Percentiles rank a stretch among this genome's conserved stretches.
phyloP scores from a whole-genome alignment of 2,329 filamentous ascomycete species.

The Aureobasidium vineae region DNA sequence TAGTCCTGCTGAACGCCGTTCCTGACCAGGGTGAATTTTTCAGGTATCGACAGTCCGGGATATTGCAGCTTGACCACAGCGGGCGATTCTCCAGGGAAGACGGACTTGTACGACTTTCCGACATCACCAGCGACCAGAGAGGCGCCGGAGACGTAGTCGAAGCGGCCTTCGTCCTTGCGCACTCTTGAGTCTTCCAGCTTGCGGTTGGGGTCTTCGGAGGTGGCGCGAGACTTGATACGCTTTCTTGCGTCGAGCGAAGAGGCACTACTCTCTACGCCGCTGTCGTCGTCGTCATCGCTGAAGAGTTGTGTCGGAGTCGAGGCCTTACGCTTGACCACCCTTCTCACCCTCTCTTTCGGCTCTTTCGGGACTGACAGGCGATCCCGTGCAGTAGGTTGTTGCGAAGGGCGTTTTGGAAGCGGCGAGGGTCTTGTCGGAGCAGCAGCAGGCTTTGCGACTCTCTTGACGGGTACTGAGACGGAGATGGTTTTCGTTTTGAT shows the following conservation, averaged over 20 bases:
- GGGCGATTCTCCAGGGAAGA: conserved; percentile 46
- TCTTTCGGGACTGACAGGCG: neutral
- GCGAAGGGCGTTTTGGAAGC: conserved; percentile 15
- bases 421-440: neutral
- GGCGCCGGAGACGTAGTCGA: conserved; percentile 44
- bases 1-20: conserved; percentile 65
- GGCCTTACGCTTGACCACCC: conserved; percentile 40
- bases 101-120: conserved; percentile 52
- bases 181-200: conserved; percentile 23
- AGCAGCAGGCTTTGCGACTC: neutral
- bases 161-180: conserved; percentile 34
- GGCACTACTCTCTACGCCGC: conserved; percentile 35
- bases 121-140: conserved; percentile 43
- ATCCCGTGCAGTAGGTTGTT: neutral
- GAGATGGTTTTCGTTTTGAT: conserved; percentile 24
- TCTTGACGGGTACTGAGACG: conserved; percentile 17
- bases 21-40: conserved; percentile 66
- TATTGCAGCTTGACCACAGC: conserved; percentile 68
- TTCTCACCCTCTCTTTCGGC: conserved; percentile 28
- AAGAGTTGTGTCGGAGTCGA: conserved; percentile 37
- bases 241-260: conserved; percentile 38
- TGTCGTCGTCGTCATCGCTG: conserved; percentile 37
- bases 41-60: conserved; percentile 68
- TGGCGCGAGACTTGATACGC: conserved; percentile 40
- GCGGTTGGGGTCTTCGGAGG: conserved; percentile 34